Percentiles rank a stretch among this genome's conserved stretches.
Conservation (phyloP, 179 eudicot genomes). For the Vitellaria paradoxa region DNA sequence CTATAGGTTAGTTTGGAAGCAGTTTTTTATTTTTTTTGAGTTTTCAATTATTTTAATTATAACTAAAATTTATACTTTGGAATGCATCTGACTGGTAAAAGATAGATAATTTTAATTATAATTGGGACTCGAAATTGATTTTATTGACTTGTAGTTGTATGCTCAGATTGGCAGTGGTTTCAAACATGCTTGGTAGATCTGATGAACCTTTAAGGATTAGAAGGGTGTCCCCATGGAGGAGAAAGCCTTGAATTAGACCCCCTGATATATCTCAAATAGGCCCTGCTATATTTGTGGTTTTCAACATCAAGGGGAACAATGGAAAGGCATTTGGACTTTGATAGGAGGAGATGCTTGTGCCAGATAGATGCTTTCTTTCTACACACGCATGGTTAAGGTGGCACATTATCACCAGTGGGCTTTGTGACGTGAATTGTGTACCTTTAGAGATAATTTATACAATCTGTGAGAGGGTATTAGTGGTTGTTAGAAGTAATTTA, state of each 20-base stretch:
- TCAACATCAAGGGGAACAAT: not conserved
- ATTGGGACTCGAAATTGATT: too few species aligned
- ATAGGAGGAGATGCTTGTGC: not conserved
- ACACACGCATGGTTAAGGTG: not conserved
- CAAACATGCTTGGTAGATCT: not conserved
- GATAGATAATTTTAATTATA: too few species aligned
- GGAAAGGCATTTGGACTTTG: not conserved
- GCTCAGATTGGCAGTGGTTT: too few species aligned
- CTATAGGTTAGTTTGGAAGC: too few species aligned
- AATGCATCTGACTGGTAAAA: too few species aligned
- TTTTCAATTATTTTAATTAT: too few species aligned
- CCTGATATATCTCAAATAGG: not conserved
- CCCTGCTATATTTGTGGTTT: not conserved
- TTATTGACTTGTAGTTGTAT: too few species aligned
- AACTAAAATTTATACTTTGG: too few species aligned
- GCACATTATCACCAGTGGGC: not conserved
- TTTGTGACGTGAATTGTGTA: not conserved
- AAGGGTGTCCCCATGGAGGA: not conserved
- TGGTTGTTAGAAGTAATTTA: too few species aligned
- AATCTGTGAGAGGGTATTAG: too few species aligned
- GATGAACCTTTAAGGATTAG: not conserved
- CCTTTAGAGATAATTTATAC: not conserved
- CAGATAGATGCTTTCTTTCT: not conserved
- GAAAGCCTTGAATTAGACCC: not conserved
- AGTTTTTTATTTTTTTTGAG: too few species aligned